Evolutionary conservation across 352 stramenopile genomes (phyloP), one percentile per base, ranked within the genome.

Genomic region (Globisporangium heterothallicum): DNA sequence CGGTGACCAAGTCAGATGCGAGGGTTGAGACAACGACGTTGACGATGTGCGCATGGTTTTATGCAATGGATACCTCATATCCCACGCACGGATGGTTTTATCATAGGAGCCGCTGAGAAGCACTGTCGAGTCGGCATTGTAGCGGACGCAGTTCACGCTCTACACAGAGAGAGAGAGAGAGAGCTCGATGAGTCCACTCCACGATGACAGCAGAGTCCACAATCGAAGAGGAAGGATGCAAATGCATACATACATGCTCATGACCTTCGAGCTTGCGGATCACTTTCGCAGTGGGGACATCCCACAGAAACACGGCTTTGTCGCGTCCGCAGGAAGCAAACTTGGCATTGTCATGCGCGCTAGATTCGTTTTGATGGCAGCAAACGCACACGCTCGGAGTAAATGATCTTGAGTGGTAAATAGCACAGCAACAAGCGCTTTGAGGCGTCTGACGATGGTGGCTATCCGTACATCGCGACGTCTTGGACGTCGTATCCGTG

Each of bases 191-290:
- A n/a, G n/a, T n/a, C n/a, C n/a, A n/a, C n/a, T n/a, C n/a, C n/a
- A n/a, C n/a, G n/a, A n/a, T n/a, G 3, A 43, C 22, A 35, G 27
- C 12, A 57, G 1, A 35, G 12, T 26, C 3, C 29, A 49, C 26
- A 18, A 35, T 13, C 14, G 12, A 24, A 19, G 14, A 6, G 6
- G n/a, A 49, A 16, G n/a, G 2, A 12, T 1, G n/a, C 14, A 10
- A 10, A 27, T 10, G 7, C 25, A 51, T 24, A 60, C 58, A 36
- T 66, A 89, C 81, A 55, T 92, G 77, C 14, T 77, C 66, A 53
- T 96, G 86, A 42, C 83, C 84, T 67, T 93, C 81, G 48, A 95
- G 87, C 66, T 94, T 93, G 61, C 85, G 78, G n/a, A 96, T 85
- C 27, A 92, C 83, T 56, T 72, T 70, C 34, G 68, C 86, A 38